Evolutionary conservation across 306 rosid species (phyloP).

Genomic region (Vicia sativa): DNA sequence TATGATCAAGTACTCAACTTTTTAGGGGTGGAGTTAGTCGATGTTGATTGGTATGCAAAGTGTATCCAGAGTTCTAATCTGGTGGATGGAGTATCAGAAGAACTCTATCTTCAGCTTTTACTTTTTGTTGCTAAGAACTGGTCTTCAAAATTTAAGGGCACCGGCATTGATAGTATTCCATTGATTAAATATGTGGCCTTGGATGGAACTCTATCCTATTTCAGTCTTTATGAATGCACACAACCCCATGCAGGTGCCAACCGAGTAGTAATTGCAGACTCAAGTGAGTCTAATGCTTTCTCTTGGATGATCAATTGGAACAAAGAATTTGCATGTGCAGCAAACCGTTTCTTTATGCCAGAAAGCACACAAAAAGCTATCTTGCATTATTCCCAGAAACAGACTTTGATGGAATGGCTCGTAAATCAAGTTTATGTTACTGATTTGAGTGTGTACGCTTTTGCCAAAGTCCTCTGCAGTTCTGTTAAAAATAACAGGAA

Average conservation of each 20-base stretch:
- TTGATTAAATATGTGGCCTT: conserved; percentile 52
- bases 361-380: conserved; percentile 54
- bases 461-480: conserved; percentile 37
- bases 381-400: not conserved
- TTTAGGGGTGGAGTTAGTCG: conserved; percentile 54
- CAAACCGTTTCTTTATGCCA: conserved; percentile 54
- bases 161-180: conserved; percentile 47
- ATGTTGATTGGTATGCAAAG: conserved; percentile 68
- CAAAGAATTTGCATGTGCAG: conserved; percentile 41
- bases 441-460: conserved; percentile 16
- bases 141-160: conserved; percentile 37
- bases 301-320: conserved; percentile 69
- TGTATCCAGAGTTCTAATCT: conserved; percentile 66
- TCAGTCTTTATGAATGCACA: conserved; percentile 41
- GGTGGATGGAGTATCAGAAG: conserved; percentile 57
- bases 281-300: conserved; percentile 10
- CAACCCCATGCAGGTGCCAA: not conserved
- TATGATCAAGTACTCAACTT: conserved; percentile 51
- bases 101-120: conserved; percentile 56
- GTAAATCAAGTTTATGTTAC: conserved; percentile 26
- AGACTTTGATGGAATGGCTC: conserved; percentile 55
- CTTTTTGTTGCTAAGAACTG: conserved; percentile 57
- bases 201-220: conserved; percentile 44
- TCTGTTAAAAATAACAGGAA: conserved; percentile 25
- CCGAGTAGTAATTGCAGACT: conserved; percentile 39